phyloP scores from a whole-genome alignment of 495 filamentous ascomycete species.

The Aspergillus kassunensis region DNA sequence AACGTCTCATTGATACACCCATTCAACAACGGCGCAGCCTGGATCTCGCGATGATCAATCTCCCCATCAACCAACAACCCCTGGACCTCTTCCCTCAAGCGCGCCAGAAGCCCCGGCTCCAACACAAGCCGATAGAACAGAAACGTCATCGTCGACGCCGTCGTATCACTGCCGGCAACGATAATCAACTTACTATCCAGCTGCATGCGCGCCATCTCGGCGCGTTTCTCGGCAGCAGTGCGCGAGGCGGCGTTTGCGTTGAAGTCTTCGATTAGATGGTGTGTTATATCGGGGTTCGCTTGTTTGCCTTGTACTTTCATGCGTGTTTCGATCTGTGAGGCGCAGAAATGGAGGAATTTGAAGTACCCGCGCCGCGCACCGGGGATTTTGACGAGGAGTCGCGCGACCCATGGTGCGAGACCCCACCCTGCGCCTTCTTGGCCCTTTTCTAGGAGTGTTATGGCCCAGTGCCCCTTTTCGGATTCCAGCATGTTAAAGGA shows the following conservation, averaged over 20 bases:
- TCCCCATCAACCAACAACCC: slow-evolving; percentile 11
- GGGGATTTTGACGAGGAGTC: slow-evolving; percentile 5
- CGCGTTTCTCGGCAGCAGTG: neutral
- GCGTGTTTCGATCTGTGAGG: neutral
- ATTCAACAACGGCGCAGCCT: slow-evolving; percentile 33
- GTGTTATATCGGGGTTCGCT: neutral
- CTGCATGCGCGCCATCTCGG: neutral
- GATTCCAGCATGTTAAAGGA: slow-evolving; percentile 33
- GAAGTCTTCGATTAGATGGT: slow-evolving; percentile 4
- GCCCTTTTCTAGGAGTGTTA: slow-evolving; percentile 16
- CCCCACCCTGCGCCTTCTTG: slow-evolving; percentile 3
- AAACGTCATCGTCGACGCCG: neutral
- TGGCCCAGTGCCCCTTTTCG: slow-evolving; percentile 21
- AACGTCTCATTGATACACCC: slow-evolving; percentile 49
- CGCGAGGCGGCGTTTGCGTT: neutral
- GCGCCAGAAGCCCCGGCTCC: neutral
- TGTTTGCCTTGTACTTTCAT: neutral
- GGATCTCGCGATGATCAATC: slow-evolving; percentile 13
- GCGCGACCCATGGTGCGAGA: slow-evolving; percentile 18
- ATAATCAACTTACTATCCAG: slow-evolving; percentile 3
- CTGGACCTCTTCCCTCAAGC: neutral
- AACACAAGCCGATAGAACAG: neutral
- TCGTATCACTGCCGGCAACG: slow-evolving; percentile 6
- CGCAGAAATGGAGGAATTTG: neutral
- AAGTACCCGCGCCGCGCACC: slow-evolving; percentile 11